Evolutionary conservation across 139 green algal genomes (phyloP).

Genomic region (Pseudopediastrum boryanum): DNA sequence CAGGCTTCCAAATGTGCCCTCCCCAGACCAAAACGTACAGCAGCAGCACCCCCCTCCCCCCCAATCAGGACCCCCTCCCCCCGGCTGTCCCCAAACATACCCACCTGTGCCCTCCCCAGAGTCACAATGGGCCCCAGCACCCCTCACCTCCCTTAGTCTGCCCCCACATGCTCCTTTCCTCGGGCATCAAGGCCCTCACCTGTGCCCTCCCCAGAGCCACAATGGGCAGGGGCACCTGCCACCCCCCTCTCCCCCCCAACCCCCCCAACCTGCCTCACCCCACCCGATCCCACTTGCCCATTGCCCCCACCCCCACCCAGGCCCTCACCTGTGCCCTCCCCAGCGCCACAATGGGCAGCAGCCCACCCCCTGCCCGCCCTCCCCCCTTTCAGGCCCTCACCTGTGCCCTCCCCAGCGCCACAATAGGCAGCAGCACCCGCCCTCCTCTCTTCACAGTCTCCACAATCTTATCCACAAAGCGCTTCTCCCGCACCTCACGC

Average conservation of each 20-base stretch:
- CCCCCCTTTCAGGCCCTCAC: too few relatives aligned
- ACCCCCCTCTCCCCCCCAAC: constrained; percentile 55
- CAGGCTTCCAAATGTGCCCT: neutral
- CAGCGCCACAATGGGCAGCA: constrained; percentile 96
- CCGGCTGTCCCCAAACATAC: neutral
- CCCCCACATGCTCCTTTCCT: too few relatives aligned
- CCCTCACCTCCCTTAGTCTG: neutral
- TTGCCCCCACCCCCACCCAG: neutral
- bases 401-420: constrained; percentile 94
- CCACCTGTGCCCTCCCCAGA: constrained; percentile 89
- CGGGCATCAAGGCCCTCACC: constrained; percentile 43
- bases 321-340: constrained; percentile 84
- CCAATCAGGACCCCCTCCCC: neutral
- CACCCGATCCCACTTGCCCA: neutral
- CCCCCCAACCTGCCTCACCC: neutral
- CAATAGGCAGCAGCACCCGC: constrained; percentile 92
- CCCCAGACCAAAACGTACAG: neutral
- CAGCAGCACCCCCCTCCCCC: neutral
- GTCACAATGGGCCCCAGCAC: constrained; percentile 96
- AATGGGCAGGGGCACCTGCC: constrained; percentile 92
- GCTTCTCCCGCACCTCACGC: constrained; percentile 81
- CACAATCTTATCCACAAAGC: constrained; percentile 79
- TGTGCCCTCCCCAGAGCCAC: constrained; percentile 95
- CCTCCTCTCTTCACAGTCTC: constrained; percentile 80
- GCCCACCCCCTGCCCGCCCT: too few relatives aligned